Conservation (phyloP, 495 filamentous ascomycete genomes). For the Hyaloscypha finlandica region DNA sequence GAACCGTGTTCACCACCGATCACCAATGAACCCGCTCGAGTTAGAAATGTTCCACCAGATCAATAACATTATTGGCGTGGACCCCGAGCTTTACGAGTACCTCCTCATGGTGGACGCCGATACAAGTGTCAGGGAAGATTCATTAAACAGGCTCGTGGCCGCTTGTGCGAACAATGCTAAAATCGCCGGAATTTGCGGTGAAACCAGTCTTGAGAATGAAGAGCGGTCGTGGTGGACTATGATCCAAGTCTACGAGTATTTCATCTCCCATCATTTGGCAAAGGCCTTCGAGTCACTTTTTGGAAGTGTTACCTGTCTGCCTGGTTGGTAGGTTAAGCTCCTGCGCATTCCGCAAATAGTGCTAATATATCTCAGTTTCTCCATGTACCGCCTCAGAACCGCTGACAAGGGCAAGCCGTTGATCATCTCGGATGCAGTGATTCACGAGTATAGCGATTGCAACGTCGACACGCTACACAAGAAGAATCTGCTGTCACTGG, state of each 20-base stretch:
- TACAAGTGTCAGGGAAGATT: slow-evolving; percentile 91
- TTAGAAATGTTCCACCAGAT: slow-evolving; percentile 99
- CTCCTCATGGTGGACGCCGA: slow-evolving; percentile 97
- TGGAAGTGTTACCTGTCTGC: slow-evolving; percentile 94
- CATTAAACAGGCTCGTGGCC: slow-evolving; percentile 88
- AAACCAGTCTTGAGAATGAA: slow-evolving; percentile 95
- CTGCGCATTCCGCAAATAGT: slow-evolving; percentile 36
- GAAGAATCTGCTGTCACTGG: slow-evolving; percentile 93
- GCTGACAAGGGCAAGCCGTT: slow-evolving; percentile 89
- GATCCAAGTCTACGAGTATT: slow-evolving; percentile 99
- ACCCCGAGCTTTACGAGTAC: slow-evolving; percentile 97
- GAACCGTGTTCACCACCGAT: slow-evolving; percentile 93
- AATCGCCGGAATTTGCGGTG: slow-evolving; percentile 96
- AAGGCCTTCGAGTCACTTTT: slow-evolving; percentile 97
- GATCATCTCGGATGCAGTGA: slow-evolving; percentile 84
- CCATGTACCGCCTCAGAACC: slow-evolving; percentile 95
- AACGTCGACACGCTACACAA: slow-evolving; percentile 95
- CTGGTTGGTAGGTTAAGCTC: slow-evolving; percentile 81
- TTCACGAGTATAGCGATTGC: slow-evolving; percentile 84
- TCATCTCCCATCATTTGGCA: slow-evolving; percentile 89
- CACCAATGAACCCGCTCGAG: slow-evolving; percentile 92
- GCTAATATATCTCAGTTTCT: slow-evolving; percentile 66
- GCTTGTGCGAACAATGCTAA: slow-evolving; percentile 92
- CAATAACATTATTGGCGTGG: slow-evolving; percentile 98
- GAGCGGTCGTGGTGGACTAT: slow-evolving; percentile 97